These are phyloP conservation scores for Saccharomycopsis hybrid DNA, from an alignment of 1,139 yeast species.

Conservation along the genomic window DNA sequence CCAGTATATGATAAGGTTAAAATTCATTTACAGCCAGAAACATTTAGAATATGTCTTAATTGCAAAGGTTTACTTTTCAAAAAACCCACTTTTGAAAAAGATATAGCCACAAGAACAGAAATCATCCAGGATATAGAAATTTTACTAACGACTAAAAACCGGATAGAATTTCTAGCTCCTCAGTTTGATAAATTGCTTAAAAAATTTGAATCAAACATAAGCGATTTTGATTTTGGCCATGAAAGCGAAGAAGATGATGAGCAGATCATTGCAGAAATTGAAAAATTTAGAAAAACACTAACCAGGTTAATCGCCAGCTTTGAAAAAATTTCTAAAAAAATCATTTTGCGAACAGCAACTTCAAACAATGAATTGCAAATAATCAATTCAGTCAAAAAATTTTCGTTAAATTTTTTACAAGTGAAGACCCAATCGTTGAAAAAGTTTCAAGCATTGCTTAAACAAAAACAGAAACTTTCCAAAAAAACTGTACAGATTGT, in stretches of 20 bases:
- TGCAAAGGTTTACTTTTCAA: constrained; percentile 63
- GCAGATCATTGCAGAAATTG: too few relatives aligned
- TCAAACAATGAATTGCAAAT: constrained; percentile 4
- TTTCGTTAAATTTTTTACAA: constrained; percentile 9
- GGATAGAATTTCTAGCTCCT: constrained; percentile 32
- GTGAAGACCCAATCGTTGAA: constrained; percentile 6
- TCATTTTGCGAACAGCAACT: neutral
- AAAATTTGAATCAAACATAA: too few relatives aligned
- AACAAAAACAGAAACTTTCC: constrained; percentile 2
- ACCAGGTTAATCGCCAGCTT: constrained; percentile 22
- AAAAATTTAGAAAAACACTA: constrained; percentile 18
- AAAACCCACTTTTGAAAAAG: constrained; percentile 45
- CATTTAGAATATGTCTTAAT: constrained; percentile 54
- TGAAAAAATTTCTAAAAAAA: constrained; percentile 21
- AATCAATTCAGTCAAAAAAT: constrained; percentile 1
- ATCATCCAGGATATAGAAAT: constrained; percentile 33
- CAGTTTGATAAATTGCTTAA: constrained; percentile 28
- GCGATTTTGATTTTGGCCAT: too few relatives aligned
- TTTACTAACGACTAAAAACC: constrained; percentile 33
- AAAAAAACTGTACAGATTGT: neutral
- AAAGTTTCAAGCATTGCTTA: constrained; percentile 12
- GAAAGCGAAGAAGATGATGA: too few relatives aligned
- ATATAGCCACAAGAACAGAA: constrained; percentile 25
- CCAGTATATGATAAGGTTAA: neutral
- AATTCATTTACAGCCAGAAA: constrained; percentile 19